Conservation (phyloP, 768 basidiomycete species). For the Butyriboletus loyo region DNA sequence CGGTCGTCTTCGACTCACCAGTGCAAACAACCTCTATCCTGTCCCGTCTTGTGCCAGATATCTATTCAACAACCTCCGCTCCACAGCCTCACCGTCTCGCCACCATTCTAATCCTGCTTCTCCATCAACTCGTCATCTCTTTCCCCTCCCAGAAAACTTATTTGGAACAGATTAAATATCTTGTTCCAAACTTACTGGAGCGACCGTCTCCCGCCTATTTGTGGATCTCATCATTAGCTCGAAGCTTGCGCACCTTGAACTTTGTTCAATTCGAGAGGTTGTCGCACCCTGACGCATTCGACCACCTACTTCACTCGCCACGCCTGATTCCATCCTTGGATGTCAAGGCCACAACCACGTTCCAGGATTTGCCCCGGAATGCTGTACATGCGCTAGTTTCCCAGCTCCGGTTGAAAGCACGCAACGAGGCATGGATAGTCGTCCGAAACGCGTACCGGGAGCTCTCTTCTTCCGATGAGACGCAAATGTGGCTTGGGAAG, state of each 20-base stretch:
- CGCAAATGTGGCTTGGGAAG: slow-evolving; percentile 46
- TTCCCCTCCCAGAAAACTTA: slow-evolving; percentile 69
- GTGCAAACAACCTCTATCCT: slow-evolving; percentile 62
- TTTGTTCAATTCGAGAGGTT: slow-evolving; percentile 51
- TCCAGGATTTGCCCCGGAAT: slow-evolving; percentile 31
- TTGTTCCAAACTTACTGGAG: slow-evolving; percentile 36
- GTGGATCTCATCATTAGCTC: slow-evolving; percentile 57
- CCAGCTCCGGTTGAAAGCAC: slow-evolving; percentile 46
- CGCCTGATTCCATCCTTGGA: slow-evolving; percentile 2
- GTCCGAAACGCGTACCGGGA: slow-evolving; percentile 66
- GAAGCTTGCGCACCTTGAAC: slow-evolving; percentile 51
- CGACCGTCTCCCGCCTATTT: slow-evolving; percentile 31
- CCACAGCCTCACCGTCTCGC: slow-evolving; percentile 23
- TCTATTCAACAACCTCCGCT: slow-evolving; percentile 34
- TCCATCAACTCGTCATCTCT: slow-evolving; percentile 53
- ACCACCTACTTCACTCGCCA: slow-evolving; percentile 17
- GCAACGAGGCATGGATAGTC: slow-evolving; percentile 56
- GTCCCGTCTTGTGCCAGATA: slow-evolving; percentile 51
- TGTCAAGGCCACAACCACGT: background rate
- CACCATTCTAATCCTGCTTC: slow-evolving; percentile 47
- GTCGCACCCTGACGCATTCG: slow-evolving; percentile 32
- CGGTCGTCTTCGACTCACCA: slow-evolving; percentile 58
- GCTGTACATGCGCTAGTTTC: slow-evolving; percentile 47
- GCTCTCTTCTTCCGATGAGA: slow-evolving; percentile 38
- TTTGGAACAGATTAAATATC: slow-evolving; percentile 19